Base-by-base conservation (phyloP, 148 eudicot species). In the Diospyros lotus region DNA sequence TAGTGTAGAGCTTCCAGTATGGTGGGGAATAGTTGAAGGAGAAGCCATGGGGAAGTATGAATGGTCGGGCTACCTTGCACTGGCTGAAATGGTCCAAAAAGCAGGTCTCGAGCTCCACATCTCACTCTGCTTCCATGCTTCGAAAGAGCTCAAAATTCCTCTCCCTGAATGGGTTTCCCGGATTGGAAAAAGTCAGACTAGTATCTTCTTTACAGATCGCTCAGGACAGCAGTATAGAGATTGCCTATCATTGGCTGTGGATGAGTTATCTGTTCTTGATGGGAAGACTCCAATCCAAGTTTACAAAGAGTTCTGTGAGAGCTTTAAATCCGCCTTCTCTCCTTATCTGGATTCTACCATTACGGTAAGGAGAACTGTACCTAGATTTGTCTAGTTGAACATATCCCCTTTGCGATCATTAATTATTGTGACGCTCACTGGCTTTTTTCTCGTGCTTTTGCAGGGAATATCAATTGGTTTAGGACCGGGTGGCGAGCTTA, bases 401-500 rank as follows among this genome's bases (percentile, higher is more conserved):
- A 59, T 28, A 67, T 39, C 12, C 4, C 11, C 78, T 10, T 5
- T 28, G 28, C 28, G 28, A 28, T 28, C 28, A 39, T 38, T 52
- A 4, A 15, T 55, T 6, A 70, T 43, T 41, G 39, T 62, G 40
- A 46, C 42, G 51, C 69, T 72, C 52, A 56, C 50, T 59, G 6
- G 40, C 54, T 4, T 18, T 15, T 60, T 39, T 6, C 61, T 74
- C 8, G 1, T 74, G n/a, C 18, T 82, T 28, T 64, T 75, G 65
- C 85, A 91, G 97, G 97, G 90, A 6, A 67, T 91, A 58, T 76
- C 90, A 43, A 66, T 94, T 70, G 97, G 98, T 54, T 86, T 94
- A 15, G 98, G 98, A 75, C 98, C 98, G 11, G 88, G 88, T 68
- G 98, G 98, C 7, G 97, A 94, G 77, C 97, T 94, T 56, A 84